Conservation (phyloP, 192 early-diverging fungal genomes). For the Funneliformis geosporum region DNA sequence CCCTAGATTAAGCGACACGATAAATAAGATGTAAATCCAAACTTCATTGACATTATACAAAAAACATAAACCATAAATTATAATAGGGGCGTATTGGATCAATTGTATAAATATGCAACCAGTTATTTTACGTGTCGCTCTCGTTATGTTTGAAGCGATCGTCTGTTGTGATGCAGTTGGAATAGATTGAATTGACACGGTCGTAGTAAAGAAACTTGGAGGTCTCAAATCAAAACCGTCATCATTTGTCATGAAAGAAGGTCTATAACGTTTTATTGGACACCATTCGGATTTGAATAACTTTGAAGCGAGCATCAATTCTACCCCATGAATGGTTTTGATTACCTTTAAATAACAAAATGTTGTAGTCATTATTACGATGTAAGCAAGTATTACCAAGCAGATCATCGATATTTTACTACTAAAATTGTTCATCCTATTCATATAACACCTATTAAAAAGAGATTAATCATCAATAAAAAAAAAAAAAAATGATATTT, state of each 20-base stretch:
- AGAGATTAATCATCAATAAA: no score
- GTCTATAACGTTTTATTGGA: no score
- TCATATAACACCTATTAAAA: no score
- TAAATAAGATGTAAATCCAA: constrained; percentile 26
- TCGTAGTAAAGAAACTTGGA: no score
- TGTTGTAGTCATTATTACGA: constrained; percentile 7
- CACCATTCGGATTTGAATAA: no score
- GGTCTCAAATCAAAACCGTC: no score
- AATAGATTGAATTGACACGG: no score
- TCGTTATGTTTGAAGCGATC: neutral
- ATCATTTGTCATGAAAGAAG: no score
- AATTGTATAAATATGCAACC: constrained; percentile 26
- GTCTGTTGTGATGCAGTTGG: no score
- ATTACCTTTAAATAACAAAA: constrained; percentile 31
- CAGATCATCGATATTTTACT: neutral
- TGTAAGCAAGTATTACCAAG: constrained; percentile 18
- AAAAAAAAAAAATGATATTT: no score
- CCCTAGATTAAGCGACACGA: constrained; percentile 26
- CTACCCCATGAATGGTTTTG: constrained; percentile 3
- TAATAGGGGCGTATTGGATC: constrained; percentile 20
- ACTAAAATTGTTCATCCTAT: no score
- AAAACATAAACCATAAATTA: constrained; percentile 29
- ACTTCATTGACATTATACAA: neutral
- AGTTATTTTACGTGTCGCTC: constrained; percentile 25
- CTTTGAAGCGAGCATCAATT: neutral